Base-by-base conservation (phyloP, 345 rosid species). In the Angophora floribunda region DNA sequence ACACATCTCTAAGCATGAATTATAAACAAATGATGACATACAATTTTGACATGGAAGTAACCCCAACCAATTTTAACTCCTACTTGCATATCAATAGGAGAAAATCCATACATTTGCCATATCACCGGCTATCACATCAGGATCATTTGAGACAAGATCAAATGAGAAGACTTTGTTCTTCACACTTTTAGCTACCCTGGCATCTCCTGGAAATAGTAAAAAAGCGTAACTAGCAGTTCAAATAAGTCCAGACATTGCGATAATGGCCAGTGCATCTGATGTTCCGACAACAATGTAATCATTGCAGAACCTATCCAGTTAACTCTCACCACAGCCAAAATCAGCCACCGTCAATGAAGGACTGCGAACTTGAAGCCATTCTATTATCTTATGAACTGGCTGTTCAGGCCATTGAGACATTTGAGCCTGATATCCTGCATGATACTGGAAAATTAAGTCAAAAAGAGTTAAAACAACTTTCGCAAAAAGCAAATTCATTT, bases 361-460 rank as follows among this genome's bases (percentile, higher is more conserved):
- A 92, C 94, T 95, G 41, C 52, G 94, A 87, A 87, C 93, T 65
- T 91, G 90, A 36, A 98, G 88, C 99, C 99, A 98, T 49, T 92
- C 92, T 36, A 93, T 92, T 26, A 98, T 93, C 67, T 92, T 93
- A 88, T 96, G 96, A 88, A 97, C 96, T 28, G 99, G 99, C 89
- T 89, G 95, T 92, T 96, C 98, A 45, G 99, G 99, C 99, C 99
- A 98, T 89, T 92, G 96, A 17, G 94, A 92, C 99, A 98, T 98
- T 92, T 98, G 99, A 88, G 97, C 96, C 88, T 96, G 97, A 92
- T 98, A 98, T 86, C 99, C 98, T 87, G 97, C 86, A 91, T 98
- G 99, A 94, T 97, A 98, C 99, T 98, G 92, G n/a, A 84, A 88
- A 91, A 59, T 87, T 89, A 87, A 88, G 91, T 65, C 89, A 92